Base-by-base conservation (phyloP, 2,329 filamentous ascomycete species). In the Scolecobasidium constrictum region DNA sequence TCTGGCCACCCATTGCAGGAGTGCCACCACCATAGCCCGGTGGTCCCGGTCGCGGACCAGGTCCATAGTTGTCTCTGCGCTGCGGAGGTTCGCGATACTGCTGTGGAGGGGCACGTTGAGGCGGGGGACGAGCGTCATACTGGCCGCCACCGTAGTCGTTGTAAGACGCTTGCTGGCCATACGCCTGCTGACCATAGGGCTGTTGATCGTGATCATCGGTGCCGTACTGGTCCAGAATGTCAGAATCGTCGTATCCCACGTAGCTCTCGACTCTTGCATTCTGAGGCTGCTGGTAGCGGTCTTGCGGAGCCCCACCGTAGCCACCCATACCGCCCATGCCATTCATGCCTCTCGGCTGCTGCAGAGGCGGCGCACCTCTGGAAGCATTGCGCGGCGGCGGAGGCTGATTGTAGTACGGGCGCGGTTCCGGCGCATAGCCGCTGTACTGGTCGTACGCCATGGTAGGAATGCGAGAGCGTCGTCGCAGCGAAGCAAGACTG, bases 381-480 rank as follows among this genome's bases (percentile, higher is more conserved):
- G 34, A 34, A 18, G 18, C 21, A 13, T 20, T 15, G 13, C 35
- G 42, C 39, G 43, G 19, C 40, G 44, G 35, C 9, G 34, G 23
- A n/a, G 31, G 40, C 19, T 42, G 40, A 35, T 57, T 48, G 46
- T 59, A 54, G 46, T 61, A 57, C 26, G 57, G 57, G 37, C 56
- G 54, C 40, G 53, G 53, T 42, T 53, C 59, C 44, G 54, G 52
- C 44, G 57, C 59, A 46, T 60, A 60, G 21, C 53, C 49, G 43
- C 54, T 52, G 48, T 60, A 52, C 40, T 57, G 57, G 48, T 63
- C 60, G 51, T 65, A 62, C 18, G 62, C 62, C 62, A 65, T 65
- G 45, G 46, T 47, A 51, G n/a, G n/a, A 17, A 18, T 21, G n/a
- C n/a, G n/a, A n/a, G n/a, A n/a, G n/a, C n/a, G n/a, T n/a, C n/a